Percentiles rank a stretch among this genome's conserved stretches.
Evolutionary conservation across 495 filamentous ascomycete species (phyloP).

Genomic region (Margaritispora aquatica): DNA sequence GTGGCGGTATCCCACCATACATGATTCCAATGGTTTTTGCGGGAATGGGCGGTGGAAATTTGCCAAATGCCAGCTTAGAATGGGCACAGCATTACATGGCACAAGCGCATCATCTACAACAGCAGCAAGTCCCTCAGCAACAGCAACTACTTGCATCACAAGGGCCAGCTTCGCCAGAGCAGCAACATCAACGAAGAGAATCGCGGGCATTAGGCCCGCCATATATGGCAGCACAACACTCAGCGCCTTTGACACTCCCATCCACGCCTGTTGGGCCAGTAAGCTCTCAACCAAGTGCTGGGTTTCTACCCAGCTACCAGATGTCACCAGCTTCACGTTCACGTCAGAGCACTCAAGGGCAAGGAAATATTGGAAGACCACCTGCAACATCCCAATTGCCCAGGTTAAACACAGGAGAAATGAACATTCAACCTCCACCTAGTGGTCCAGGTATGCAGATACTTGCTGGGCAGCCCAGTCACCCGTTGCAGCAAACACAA

Average conservation of each 20-base stretch:
- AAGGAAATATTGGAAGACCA: slow-evolving; percentile 24
- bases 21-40: slow-evolving; percentile 89
- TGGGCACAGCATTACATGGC: slow-evolving; percentile 65
- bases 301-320: slow-evolving; percentile 31
- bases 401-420: slow-evolving; percentile 48
- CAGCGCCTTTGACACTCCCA: slow-evolving; percentile 28
- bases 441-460: slow-evolving; percentile 34
- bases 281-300: slow-evolving; percentile 14
- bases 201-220: slow-evolving; percentile 31
- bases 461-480: slow-evolving; percentile 27
- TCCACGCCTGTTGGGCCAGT: slow-evolving; percentile 22
- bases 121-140: slow-evolving; percentile 42
- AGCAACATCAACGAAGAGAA: slow-evolving; percentile 41
- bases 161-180: slow-evolving; percentile 38
- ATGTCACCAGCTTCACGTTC: slow-evolving; percentile 27
- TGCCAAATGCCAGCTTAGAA: slow-evolving; percentile 56
- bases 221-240: slow-evolving; percentile 21
- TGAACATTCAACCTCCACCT: slow-evolving; percentile 47
- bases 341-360: slow-evolving; percentile 23
- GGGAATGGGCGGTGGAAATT: slow-evolving; percentile 64
- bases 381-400: slow-evolving; percentile 37
- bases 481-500: slow-evolving; percentile 43
- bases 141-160: slow-evolving; percentile 46
- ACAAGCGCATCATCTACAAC: slow-evolving; percentile 47
- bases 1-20: slow-evolving; percentile 74